Evolutionary conservation across 139 green algal species (phyloP), one percentile per base, ranked within the genome.

Genomic region (Astrephomene gubernaculifera): DNA sequence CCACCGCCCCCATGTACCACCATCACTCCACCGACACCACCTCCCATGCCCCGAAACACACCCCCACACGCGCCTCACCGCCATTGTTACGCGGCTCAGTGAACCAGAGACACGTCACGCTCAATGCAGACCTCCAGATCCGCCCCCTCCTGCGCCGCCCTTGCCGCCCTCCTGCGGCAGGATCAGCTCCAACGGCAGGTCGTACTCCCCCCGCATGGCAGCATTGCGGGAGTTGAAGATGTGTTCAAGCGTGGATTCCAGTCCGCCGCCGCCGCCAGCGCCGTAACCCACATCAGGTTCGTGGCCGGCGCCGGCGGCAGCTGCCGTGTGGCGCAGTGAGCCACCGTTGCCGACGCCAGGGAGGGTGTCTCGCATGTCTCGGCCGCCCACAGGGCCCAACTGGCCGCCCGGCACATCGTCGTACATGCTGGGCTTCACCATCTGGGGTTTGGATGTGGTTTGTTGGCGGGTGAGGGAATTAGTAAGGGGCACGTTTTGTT

Each of bases 121-220:
- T 79, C 71, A 79, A 12, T 79, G 71, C 71, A 10, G 43, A 29
- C 45, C 44, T 29, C n/a, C 2, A 2, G 52, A 27, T 27, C 35
- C 35, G 10, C 35, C 65, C 36, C 41, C 41, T n/a, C 57, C 57
- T 24, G 21, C 71, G 7, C 44, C n/a, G 9, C 71, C 71, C 44
- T 64, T 64, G 44, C 2, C 41, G 4, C 65, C 65, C 3, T 53
- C 71, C 5, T n/a, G 21, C 9, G 71, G n/a, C 25, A 79, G 27
- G 44, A 79, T 29, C 71, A 79, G 45, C 71, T 79, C 71, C 44
- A 79, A 19, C 6, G 71, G 71, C 44, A 79, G 44, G 44, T 79
- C 71, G 44, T 79, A 79, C 44, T 79, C 71, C 29, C 71, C 71
- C 2, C 71, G 43, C 71, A 79, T 79, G 44, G 71, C 71, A 1